Percentiles rank a stretch among this genome's conserved stretches.
Evolutionary conservation across 192 early-diverging fungal genomes (phyloP).

Genomic region (Radiomyces spectabilis): DNA sequence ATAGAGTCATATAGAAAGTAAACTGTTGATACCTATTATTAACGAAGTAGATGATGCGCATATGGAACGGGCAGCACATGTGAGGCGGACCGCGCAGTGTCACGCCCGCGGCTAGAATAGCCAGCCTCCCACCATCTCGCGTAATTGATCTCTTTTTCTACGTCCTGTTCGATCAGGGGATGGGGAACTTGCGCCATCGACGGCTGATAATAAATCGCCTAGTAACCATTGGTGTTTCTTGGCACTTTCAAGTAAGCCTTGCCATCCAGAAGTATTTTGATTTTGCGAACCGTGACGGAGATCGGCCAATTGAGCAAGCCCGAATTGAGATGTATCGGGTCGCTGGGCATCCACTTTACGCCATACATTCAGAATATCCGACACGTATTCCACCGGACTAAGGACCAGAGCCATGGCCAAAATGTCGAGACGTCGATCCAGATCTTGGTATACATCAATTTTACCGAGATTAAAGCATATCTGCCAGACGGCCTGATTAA

Average conservation of each 20-base stretch:
- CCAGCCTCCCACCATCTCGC: constrained; percentile 31
- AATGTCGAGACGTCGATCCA: constrained; percentile 38
- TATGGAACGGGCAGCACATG: too few species aligned
- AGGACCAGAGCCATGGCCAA: constrained; percentile 46
- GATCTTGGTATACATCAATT: constrained; percentile 31
- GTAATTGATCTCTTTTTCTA: constrained; percentile 34
- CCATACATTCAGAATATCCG: constrained; percentile 35
- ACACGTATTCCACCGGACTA: constrained; percentile 39
- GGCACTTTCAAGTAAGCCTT: constrained; percentile 11
- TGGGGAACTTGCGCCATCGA: not conserved
- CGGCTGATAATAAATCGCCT: constrained; percentile 12
- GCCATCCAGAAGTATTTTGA: constrained; percentile 1
- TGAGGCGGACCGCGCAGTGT: too few species aligned
- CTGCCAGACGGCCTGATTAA: constrained; percentile 29
- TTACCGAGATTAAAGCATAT: constrained; percentile 35
- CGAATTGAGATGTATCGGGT: not conserved
- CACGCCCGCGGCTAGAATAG: constrained; percentile 25
- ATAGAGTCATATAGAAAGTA: too few species aligned
- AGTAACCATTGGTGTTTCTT: constrained; percentile 14
- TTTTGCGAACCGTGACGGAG: not conserved
- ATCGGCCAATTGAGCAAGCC: not conserved
- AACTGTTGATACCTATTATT: too few species aligned
- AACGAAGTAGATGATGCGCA: too few species aligned
- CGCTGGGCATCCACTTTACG: constrained; percentile 27
- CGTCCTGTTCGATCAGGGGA: not conserved